Evolutionary conservation across 768 basidiomycete genomes (phyloP), one percentile per base, ranked within the genome.

Genomic region (Amanita molliuscula): DNA sequence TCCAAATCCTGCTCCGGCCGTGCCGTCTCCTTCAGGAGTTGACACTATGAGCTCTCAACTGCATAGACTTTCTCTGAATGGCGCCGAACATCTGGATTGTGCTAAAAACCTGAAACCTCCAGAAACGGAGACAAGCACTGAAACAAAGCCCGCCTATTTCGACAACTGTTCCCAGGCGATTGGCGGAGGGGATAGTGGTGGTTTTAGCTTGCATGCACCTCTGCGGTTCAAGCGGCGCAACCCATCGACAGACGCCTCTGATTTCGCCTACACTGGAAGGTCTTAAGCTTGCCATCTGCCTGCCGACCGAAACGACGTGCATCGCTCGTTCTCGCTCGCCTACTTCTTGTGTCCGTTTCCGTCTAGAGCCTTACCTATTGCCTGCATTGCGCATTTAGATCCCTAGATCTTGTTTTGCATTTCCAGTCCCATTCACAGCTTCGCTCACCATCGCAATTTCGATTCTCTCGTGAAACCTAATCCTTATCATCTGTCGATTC

Each of bases 221-320:
- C 18, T 50, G 41, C 40, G 49, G 16, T 50, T 50, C 41, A 50
- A 50, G 49, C 40, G 49, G 23, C 41, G 41, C 33, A 9, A 6
- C 3, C n/a, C 36, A 6, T 21, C 34, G 1, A 29, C 11, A 28
- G 47, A 37, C 13, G 3, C 5, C 23, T 26, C 29, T 3, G 2
- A 11, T 11, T 37, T 48, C 13, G 15, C 15, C 18, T 48, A 48
- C 28, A 35, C 18, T 33, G 47, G 47, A 23, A 37, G 25, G n/a
- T 48, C 26, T 21, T 48, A 33, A 28, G 29, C 13, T 11, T 16
- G 11, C 28, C 18, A 9, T 43, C 6, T 43, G 5, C 16, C 38
- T 23, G 18, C 13, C 21, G 9, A 40, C 18, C 21, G 6, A 6
- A 40, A 23, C 10, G 38, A 9, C 21, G 20, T 9, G 38, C 38